Evolutionary conservation across 129 eudicot species (phyloP).

Genomic region (Escallonia rubra): DNA sequence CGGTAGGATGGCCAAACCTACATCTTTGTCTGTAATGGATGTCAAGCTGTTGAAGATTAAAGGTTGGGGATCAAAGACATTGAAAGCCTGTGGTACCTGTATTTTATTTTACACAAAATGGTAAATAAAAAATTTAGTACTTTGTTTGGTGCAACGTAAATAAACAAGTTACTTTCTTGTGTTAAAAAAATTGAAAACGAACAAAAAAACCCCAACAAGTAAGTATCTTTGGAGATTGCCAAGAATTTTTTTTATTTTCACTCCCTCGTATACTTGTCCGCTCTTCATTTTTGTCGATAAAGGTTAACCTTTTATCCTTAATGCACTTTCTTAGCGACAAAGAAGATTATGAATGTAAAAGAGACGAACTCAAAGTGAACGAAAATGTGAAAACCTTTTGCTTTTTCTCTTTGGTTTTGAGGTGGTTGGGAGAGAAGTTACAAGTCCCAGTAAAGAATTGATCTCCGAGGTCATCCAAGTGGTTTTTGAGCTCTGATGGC

Average conservation of each 20-base stretch:
- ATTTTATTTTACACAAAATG: neutral
- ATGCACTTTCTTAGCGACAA: no score
- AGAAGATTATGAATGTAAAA: neutral
- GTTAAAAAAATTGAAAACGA: no score
- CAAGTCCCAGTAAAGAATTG: constrained; percentile 74
- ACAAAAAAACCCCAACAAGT: no score
- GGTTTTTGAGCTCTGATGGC: constrained; percentile 63
- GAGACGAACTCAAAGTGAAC: neutral
- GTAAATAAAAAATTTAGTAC: neutral
- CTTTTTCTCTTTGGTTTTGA: constrained; percentile 48
- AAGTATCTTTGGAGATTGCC: no score
- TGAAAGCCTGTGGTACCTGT: constrained; percentile 69
- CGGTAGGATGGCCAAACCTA: constrained; percentile 31
- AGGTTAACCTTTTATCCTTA: no score
- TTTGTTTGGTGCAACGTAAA: no score
- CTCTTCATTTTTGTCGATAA: no score
- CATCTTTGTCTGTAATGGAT: constrained; percentile 57
- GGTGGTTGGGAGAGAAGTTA: constrained; percentile 54
- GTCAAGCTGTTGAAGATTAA: constrained; percentile 40
- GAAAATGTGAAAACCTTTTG: constrained; percentile 35
- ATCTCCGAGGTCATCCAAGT: constrained; percentile 80
- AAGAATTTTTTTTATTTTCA: no score
- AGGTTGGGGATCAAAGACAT: constrained; percentile 55
- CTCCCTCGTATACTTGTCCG: no score
- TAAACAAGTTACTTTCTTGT: no score